Evolutionary conservation across 225 moss, liverwort and hornwort species (phyloP).

Genomic region (Polytrichum formosum): DNA sequence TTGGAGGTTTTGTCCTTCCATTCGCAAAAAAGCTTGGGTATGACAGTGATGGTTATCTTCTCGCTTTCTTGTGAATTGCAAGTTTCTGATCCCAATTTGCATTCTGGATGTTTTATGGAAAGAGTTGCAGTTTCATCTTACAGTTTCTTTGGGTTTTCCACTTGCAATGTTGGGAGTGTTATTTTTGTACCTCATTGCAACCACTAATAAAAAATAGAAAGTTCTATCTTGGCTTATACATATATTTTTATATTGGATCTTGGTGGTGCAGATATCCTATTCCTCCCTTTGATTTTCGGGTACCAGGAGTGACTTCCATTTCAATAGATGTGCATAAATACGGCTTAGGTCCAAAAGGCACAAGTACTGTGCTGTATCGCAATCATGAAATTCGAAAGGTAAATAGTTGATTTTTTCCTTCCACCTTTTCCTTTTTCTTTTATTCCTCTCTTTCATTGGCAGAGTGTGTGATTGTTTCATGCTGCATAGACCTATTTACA

Average conservation of each 20-base stretch:
- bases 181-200: too few relatives aligned
- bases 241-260: not conserved
- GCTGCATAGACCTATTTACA: too few relatives aligned
- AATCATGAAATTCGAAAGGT: conserved; percentile 97
- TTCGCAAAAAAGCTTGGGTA: conserved; percentile 97
- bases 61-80: not conserved
- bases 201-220: too few relatives aligned
- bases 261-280: conserved; percentile 66
- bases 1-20: conserved; percentile 93
- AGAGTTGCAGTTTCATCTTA: too few relatives aligned
- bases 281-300: conserved; percentile 86
- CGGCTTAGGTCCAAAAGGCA: conserved; percentile 97
- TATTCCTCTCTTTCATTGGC: not conserved
- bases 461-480: too few relatives aligned
- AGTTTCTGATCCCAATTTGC: not conserved
- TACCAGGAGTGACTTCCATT: conserved; percentile 94
- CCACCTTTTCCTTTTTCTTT: not conserved
- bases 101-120: too few relatives aligned
- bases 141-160: too few relatives aligned
- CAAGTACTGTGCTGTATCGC: conserved; percentile 90
- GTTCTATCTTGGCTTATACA: too few relatives aligned
- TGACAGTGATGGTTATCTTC: not conserved
- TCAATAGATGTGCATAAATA: conserved; percentile 98
- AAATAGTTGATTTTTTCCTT: not conserved
- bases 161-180: too few relatives aligned